Conservation (phyloP, 176 grass and related monocot species). For the Metroxylon sagu region DNA sequence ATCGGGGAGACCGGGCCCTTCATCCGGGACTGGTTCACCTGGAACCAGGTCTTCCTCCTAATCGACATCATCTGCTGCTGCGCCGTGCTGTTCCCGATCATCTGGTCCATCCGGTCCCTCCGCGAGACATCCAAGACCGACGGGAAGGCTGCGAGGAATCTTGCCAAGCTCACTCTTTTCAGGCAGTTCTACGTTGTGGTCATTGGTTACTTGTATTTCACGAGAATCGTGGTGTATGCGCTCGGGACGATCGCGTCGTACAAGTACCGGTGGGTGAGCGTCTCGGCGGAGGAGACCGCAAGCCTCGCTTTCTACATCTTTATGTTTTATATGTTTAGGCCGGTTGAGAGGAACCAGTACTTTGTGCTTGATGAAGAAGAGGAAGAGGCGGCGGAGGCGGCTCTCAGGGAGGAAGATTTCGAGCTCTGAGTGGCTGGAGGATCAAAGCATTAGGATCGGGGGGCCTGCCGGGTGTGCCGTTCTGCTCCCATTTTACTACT, state of each 20-base stretch:
- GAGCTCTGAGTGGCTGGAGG: conserved; percentile 44
- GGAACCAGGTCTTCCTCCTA: conserved; percentile 86
- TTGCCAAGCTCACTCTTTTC: conserved; percentile 81
- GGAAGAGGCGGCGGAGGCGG: conserved; percentile 83
- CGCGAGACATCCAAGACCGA: conserved; percentile 93
- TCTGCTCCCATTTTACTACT: not conserved
- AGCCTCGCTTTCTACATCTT: conserved; percentile 82
- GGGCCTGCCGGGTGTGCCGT: not conserved
- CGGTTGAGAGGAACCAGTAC: conserved; percentile 88
- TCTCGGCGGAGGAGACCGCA: conserved; percentile 62
- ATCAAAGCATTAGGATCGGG: too few species aligned
- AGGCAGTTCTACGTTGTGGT: conserved; percentile 90
- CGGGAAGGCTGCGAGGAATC: conserved; percentile 76
- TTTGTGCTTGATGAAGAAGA: conserved; percentile 76
- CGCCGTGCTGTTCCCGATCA: conserved; percentile 80
- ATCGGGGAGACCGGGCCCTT: conserved; percentile 82
- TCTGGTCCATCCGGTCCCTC: conserved; percentile 83
- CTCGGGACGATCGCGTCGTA: conserved; percentile 87
- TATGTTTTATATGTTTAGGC: conserved; percentile 98
- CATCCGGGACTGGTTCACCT: conserved; percentile 62
- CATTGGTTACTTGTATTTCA: conserved; percentile 90
- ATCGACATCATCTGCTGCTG: conserved; percentile 93
- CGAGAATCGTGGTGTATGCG: conserved; percentile 91
- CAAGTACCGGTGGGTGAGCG: conserved; percentile 94
- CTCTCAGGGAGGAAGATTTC: conserved; percentile 81